These are phyloP conservation scores for Diaporthe sp. DNA, from an alignment of 2,329 filamentous ascomycete species.

Conservation along the genomic window DNA sequence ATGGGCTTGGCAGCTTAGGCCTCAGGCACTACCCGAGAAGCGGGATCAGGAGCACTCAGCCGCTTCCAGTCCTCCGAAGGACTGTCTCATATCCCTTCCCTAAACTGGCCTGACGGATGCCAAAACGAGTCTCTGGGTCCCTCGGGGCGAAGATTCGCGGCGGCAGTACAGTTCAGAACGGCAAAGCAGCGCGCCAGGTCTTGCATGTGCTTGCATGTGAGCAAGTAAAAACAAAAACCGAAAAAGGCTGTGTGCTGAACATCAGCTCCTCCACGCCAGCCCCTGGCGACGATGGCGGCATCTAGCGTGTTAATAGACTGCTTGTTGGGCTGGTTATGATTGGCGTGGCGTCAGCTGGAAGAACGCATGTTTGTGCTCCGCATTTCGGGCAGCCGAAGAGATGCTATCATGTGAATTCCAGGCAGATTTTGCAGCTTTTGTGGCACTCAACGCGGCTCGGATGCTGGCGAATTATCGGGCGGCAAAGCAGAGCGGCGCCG, in stretches of 20 bases:
- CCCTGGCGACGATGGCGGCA: conserved; percentile 2
- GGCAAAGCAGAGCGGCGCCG: background rate
- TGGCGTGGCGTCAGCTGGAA: conserved; percentile 21
- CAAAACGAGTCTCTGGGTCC: background rate
- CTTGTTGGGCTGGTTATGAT: conserved; percentile 7
- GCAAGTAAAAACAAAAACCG: background rate
- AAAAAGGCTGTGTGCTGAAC: background rate
- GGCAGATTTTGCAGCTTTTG: background rate
- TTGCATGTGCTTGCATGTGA: conserved; percentile 11
- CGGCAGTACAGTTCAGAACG: background rate
- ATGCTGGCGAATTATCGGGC: background rate
- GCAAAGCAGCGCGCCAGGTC: background rate
- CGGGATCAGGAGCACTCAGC: background rate
- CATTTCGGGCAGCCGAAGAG: background rate
- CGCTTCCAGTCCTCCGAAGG: background rate
- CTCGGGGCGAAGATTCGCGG: background rate
- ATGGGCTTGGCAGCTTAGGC: background rate
- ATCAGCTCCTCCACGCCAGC: background rate
- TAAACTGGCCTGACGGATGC: background rate
- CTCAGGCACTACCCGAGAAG: background rate
- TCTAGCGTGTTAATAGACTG: conserved; percentile 23
- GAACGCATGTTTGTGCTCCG: background rate
- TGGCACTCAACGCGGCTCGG: background rate
- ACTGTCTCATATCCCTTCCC: background rate
- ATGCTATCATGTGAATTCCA: background rate